Conservation (phyloP, 768 basidiomycete genomes). For the Psilocybe tampanensis region DNA sequence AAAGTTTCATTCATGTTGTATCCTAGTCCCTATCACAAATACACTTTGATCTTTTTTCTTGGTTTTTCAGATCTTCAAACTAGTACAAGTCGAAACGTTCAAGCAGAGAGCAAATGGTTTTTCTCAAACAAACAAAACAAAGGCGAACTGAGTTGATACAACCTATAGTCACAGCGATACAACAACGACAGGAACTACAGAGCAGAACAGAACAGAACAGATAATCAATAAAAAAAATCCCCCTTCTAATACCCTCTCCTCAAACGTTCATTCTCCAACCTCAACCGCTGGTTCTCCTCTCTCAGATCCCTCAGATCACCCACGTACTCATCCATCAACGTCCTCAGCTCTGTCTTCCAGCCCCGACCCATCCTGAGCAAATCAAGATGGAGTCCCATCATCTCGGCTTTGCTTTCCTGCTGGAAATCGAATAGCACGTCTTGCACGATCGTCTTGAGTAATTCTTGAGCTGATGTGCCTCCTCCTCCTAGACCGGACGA, state of each 20-base stretch:
- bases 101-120: too few species aligned
- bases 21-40: background rate
- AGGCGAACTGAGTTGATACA: background rate
- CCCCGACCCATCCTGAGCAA: constrained; percentile 69
- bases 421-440: constrained; percentile 78
- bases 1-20: background rate
- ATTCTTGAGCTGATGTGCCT: constrained; percentile 55
- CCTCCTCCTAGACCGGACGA: constrained; percentile 25
- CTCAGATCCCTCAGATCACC: constrained; percentile 60
- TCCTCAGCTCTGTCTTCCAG: constrained; percentile 67
- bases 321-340: constrained; percentile 61
- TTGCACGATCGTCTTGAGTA: constrained; percentile 64
- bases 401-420: constrained; percentile 68
- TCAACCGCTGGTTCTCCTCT: constrained; percentile 68
- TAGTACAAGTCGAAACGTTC: too few species aligned
- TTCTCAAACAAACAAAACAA: too few species aligned
- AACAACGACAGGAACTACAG: background rate
- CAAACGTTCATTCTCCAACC: constrained; percentile 69
- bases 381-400: constrained; percentile 76
- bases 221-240: background rate
- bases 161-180: background rate
- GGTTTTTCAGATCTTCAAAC: too few species aligned
- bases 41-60: too few species aligned
- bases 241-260: constrained; percentile 40
- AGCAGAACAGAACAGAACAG: background rate